These are phyloP conservation scores for Wilcoxina mikolae DNA, from an alignment of 495 filamentous ascomycete genomes.

Conservation along the genomic window DNA sequence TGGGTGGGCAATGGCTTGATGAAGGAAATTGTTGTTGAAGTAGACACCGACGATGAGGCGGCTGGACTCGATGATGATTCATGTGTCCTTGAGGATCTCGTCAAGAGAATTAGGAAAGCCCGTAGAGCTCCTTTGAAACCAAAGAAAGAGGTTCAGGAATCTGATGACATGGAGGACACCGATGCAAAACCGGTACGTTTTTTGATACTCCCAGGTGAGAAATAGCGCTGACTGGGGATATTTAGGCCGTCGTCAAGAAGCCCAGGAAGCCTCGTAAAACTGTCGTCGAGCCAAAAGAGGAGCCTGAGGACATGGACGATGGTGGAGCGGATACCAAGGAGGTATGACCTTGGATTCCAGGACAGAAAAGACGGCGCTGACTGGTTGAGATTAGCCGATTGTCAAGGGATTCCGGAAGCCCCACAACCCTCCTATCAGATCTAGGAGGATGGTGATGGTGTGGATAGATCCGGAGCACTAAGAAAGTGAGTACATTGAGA, in stretches of 20 bases:
- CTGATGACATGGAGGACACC: conserved; percentile 2
- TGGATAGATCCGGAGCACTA: no score
- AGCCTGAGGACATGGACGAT: neutral
- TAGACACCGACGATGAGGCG: conserved; percentile 14
- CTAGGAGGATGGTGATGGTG: no score
- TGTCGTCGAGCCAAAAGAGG: neutral
- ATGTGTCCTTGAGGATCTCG: conserved; percentile 17
- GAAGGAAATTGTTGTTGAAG: conserved; percentile 24
- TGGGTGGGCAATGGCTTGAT: conserved; percentile 26
- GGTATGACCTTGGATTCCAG: no score
- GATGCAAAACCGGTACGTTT: neutral
- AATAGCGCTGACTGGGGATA: neutral
- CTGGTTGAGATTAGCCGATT: no score
- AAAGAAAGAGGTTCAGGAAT: neutral
- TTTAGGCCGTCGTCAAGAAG: neutral
- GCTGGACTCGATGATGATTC: conserved; percentile 14
- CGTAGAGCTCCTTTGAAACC: neutral
- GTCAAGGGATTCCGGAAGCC: no score
- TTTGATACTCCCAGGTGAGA: neutral
- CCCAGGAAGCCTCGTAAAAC: neutral
- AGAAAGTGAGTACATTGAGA: no score
- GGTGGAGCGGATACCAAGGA: no score
- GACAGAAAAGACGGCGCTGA: no score
- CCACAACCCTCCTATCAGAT: no score
- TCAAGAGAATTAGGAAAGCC: conserved; percentile 7